Conservation (phyloP, 192 early-diverging fungal species). For the Kickxella alabastrina region DNA sequence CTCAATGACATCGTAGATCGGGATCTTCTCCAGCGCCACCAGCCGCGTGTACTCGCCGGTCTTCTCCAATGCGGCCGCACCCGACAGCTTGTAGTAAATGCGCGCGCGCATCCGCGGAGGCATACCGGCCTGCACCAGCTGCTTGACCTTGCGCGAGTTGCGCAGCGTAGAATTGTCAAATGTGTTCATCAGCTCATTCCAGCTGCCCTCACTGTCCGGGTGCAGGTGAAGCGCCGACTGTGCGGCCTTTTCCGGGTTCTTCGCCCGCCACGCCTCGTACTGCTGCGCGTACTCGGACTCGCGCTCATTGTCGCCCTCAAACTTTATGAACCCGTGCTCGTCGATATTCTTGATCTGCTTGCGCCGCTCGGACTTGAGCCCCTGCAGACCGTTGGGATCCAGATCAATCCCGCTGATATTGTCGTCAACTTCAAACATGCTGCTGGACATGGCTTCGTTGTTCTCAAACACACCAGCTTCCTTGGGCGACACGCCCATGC, state of each 20-base stretch:
- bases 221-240: constrained; percentile 4
- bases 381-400: constrained; percentile 42
- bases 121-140: constrained; percentile 45
- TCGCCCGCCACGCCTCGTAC: constrained; percentile 29
- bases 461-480: constrained; percentile 8
- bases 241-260: not conserved
- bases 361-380: constrained; percentile 30
- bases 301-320: constrained; percentile 25
- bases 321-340: constrained; percentile 43
- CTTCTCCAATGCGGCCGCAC: constrained; percentile 11
- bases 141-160: constrained; percentile 49
- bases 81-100: constrained; percentile 42
- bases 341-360: constrained; percentile 44
- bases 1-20: constrained; percentile 88
- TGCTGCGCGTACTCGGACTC: constrained; percentile 25
- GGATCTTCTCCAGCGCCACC: constrained; percentile 12
- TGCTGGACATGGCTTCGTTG: constrained; percentile 18
- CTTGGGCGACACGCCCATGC: constrained; percentile 7
- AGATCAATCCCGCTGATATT: constrained; percentile 17
- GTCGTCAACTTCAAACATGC: constrained; percentile 16
- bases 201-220: constrained; percentile 25
- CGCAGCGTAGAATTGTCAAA: constrained; percentile 36
- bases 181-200: constrained; percentile 32
- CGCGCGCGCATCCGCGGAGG: constrained; percentile 25
- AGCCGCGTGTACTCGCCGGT: constrained; percentile 33